Conservation (phyloP, 768 basidiomycete genomes). For the Amanita molliuscula region DNA sequence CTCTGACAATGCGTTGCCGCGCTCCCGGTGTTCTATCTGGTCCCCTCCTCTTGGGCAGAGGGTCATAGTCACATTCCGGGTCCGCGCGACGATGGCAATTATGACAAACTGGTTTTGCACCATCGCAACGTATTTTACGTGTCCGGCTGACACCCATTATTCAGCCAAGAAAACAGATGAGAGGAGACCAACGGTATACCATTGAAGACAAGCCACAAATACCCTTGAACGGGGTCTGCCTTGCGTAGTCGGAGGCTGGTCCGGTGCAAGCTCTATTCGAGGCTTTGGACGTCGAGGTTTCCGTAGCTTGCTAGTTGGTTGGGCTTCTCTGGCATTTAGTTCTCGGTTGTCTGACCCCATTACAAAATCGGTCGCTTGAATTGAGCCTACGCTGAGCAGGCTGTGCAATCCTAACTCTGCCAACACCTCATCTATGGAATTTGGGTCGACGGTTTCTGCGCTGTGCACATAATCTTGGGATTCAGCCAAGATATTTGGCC, state of each 20-base stretch:
- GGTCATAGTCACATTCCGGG: conserved; percentile 55
- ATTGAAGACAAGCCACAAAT: conserved; percentile 72
- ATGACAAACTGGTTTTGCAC: conserved; percentile 66
- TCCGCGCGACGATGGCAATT: conserved; percentile 53
- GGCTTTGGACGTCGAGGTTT: conserved; percentile 46
- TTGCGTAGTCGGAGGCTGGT: conserved; percentile 74
- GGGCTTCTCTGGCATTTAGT: neutral
- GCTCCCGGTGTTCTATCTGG: conserved; percentile 77
- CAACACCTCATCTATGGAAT: too few species aligned
- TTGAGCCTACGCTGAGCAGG: neutral
- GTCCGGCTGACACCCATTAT: conserved; percentile 40
- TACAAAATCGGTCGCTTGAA: neutral
- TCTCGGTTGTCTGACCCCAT: conserved; percentile 15
- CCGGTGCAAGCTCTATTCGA: conserved; percentile 57
- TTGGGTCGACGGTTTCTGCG: neutral
- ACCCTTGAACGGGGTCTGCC: conserved; percentile 70
- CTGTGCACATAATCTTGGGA: neutral
- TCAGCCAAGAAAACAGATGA: conserved; percentile 2
- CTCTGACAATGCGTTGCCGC: conserved; percentile 49
- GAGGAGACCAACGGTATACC: conserved; percentile 32
- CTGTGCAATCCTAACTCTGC: neutral
- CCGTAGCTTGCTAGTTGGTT: neutral
- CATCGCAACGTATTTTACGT: conserved; percentile 77
- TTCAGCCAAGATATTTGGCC: neutral
- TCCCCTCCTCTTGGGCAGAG: conserved; percentile 66